Conservation (phyloP, 306 rosid species). For the Ammopiptanthus mongolicus region DNA sequence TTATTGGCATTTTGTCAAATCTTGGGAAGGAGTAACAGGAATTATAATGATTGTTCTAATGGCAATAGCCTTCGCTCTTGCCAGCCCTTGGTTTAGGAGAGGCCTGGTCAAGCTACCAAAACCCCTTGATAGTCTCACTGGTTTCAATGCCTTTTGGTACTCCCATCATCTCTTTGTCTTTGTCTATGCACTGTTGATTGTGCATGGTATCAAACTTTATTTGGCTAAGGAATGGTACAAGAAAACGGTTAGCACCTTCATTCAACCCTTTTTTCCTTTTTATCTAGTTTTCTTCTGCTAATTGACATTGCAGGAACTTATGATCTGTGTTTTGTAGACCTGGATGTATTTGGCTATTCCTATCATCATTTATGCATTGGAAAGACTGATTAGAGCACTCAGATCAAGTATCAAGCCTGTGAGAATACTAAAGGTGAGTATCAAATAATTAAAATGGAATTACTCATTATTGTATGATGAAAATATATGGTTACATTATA, state of each 20-base stretch:
- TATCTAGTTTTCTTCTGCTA: background rate
- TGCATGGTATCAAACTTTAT: conserved; percentile 58
- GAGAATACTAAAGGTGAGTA: conserved; percentile 37
- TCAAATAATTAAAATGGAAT: background rate
- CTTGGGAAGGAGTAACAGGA: conserved; percentile 62
- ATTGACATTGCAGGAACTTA: background rate
- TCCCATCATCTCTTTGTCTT: conserved; percentile 64
- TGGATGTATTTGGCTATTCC: conserved; percentile 57
- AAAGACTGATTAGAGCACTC: conserved; percentile 41
- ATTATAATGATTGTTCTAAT: conserved; percentile 46
- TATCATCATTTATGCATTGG: conserved; percentile 32
- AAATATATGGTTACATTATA: background rate
- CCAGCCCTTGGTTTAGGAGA: conserved; percentile 50
- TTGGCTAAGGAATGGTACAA: conserved; percentile 51
- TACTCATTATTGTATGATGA: background rate
- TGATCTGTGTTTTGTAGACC: conserved; percentile 31
- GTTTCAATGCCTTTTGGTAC: conserved; percentile 76
- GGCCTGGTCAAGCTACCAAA: conserved; percentile 38
- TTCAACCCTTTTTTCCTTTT: background rate
- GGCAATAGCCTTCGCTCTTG: conserved; percentile 52
- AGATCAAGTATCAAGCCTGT: conserved; percentile 48
- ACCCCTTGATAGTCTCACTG: conserved; percentile 47
- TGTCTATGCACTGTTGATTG: conserved; percentile 49
- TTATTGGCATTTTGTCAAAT: conserved; percentile 55
- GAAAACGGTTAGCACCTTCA: conserved; percentile 52